Conservation (phyloP, 208 protist species). For the Acanthamoeba comandoni region DNA sequence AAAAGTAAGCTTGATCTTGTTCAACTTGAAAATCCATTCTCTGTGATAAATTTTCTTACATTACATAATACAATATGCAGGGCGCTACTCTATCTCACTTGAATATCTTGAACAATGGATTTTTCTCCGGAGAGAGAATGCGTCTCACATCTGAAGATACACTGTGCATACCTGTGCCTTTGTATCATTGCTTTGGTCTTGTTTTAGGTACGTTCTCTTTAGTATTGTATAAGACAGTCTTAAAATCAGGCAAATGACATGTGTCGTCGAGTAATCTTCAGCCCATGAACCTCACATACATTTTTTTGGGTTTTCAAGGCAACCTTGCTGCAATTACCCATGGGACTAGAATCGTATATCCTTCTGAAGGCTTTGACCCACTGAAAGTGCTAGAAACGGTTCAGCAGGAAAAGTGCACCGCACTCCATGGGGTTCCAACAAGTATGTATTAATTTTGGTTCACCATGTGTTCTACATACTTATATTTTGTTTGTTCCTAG, state of each 20-base stretch:
- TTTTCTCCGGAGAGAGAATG: conserved; percentile 82
- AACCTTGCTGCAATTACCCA: conserved; percentile 81
- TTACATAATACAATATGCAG: conserved; percentile 85
- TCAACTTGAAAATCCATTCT: too few species aligned
- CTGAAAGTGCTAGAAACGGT: conserved; percentile 77
- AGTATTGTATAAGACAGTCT: not conserved
- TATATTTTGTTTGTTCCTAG: not conserved
- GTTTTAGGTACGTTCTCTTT: conserved; percentile 81
- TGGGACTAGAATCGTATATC: conserved; percentile 84
- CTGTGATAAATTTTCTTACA: too few species aligned
- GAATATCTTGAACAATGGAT: conserved; percentile 76
- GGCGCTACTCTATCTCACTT: conserved; percentile 77
- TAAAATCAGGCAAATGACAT: too few species aligned
- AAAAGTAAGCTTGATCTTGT: conserved; percentile 76
- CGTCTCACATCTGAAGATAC: conserved; percentile 77
- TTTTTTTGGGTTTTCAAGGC: not conserved
- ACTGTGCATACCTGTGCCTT: conserved; percentile 86
- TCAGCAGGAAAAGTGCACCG: conserved; percentile 78
- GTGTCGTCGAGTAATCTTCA: not conserved
- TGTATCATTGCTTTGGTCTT: conserved; percentile 90
- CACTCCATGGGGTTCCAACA: conserved; percentile 88
- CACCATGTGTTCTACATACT: too few species aligned
- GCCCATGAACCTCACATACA: not conserved
- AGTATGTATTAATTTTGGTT: conserved; percentile 69
- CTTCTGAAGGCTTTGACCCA: conserved; percentile 82